Evolutionary conservation across 2,329 filamentous ascomycete genomes (phyloP).

Genomic region (Pseudogymnoascus pannorum): DNA sequence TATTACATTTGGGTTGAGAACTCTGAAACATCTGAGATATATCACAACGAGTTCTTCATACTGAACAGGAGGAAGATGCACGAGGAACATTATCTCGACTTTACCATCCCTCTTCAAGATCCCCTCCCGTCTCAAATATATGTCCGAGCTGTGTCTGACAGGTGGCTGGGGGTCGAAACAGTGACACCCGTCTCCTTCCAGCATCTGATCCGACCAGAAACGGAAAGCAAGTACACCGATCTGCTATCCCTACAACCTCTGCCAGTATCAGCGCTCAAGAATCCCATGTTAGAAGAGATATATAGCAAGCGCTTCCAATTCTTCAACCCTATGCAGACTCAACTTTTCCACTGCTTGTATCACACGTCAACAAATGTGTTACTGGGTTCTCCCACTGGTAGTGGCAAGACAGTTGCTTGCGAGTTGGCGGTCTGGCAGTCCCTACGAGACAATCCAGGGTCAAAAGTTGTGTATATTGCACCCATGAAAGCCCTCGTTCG

Average conservation of each 20-base stretch:
- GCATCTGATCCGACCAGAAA: constrained; percentile 93
- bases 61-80: constrained; percentile 82
- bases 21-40: constrained; percentile 94
- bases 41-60: constrained; percentile 96
- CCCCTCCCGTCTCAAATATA: constrained; percentile 94
- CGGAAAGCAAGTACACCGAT: constrained; percentile 94
- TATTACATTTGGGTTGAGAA: constrained; percentile 99
- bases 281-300: constrained; percentile 77
- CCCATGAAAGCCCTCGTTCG: constrained; percentile 98
- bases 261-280: constrained; percentile 79
- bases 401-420: constrained; percentile 93
- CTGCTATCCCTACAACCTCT: constrained; percentile 86
- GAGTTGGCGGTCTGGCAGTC: constrained; percentile 99
- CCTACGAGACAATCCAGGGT: constrained; percentile 86
- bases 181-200: constrained; percentile 95
- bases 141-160: constrained; percentile 85
- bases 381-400: constrained; percentile 90
- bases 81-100: constrained; percentile 95
- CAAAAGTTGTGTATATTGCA: constrained; percentile 97
- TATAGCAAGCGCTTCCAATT: constrained; percentile 86
- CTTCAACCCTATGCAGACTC: constrained; percentile 99
- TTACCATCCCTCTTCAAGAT: constrained; percentile 91
- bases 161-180: constrained; percentile 94
- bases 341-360: constrained; percentile 95
- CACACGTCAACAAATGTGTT: constrained; percentile 88